A percentile compares a stretch with the other conserved stretches of the same genome.
Conservation (phyloP, 2,329 filamentous ascomycete species). For the Pseudogymnoascus sp. region DNA sequence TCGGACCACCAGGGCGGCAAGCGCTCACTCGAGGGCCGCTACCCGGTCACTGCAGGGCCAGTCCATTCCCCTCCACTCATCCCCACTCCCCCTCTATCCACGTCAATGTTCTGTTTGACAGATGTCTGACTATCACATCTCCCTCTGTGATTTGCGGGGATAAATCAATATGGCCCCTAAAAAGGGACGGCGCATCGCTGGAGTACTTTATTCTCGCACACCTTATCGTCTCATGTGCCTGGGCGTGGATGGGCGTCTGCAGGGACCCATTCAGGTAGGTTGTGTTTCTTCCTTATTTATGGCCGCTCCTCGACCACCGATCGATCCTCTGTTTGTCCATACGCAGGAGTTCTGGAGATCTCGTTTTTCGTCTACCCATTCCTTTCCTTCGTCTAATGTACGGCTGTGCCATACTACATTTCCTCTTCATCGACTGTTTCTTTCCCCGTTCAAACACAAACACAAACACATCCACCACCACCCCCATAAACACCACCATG, state of each 20-base stretch:
- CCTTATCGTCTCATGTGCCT: slow-evolving; percentile 5
- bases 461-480: neutral
- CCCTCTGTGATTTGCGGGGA: neutral
- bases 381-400: slow-evolving; percentile 12
- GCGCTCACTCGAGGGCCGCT: neutral
- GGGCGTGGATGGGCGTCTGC: neutral
- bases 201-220: neutral
- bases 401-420: slow-evolving; percentile 20
- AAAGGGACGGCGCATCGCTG: neutral
- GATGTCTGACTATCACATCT: neutral
- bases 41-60: neutral
- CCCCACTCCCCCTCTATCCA: neutral
- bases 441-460: neutral
- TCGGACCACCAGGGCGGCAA: neutral
- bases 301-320: slow-evolving; percentile 3
- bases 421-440: slow-evolving; percentile 10
- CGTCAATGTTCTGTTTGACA: neutral
- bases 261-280: neutral
- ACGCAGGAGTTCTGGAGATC: slow-evolving; percentile 1
- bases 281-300: slow-evolving; percentile 7
- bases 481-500: neutral
- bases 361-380: slow-evolving; percentile 13
- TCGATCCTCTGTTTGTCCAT: slow-evolving; percentile 2
- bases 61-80: neutral
- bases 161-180: neutral